These are phyloP conservation scores for Phytophthora multivora DNA, from an alignment of 352 stramenopile genomes.

Conservation along the genomic window DNA sequence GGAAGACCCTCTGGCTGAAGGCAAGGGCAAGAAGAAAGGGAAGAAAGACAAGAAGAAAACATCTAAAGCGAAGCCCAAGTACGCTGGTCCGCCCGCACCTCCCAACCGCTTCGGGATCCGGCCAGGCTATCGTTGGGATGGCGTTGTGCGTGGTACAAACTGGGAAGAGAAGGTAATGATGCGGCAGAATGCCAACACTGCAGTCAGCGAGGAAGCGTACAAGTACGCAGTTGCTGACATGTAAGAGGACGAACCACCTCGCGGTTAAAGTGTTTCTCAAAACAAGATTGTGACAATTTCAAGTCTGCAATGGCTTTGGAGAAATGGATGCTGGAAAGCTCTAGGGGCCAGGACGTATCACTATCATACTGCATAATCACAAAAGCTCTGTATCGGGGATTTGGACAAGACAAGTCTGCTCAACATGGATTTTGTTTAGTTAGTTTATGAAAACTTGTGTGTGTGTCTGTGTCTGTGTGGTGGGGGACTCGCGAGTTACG, in stretches of 20 bases:
- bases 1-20: conserved; percentile 51
- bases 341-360: too few relatives aligned
- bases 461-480: neutral
- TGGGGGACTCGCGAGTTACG: too few relatives aligned
- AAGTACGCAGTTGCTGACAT: conserved; percentile 84
- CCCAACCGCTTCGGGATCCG: conserved; percentile 90
- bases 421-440: conserved; percentile 29
- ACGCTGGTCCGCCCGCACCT: conserved; percentile 70
- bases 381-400: too few relatives aligned
- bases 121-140: conserved; percentile 99
- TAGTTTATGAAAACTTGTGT: conserved; percentile 32
- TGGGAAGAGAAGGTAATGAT: conserved; percentile 96
- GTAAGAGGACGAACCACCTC: conserved; percentile 7
- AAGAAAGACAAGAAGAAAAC: conserved; percentile 52
- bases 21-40: conserved; percentile 37
- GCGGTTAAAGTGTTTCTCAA: too few relatives aligned
- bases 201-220: conserved; percentile 76
- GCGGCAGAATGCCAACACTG: conserved; percentile 66
- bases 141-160: conserved; percentile 95
- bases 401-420: conserved; percentile 2
- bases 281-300: too few relatives aligned
- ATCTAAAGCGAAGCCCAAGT: conserved; percentile 58
- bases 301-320: too few relatives aligned
- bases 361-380: too few relatives aligned
- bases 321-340: too few relatives aligned